Percentiles rank a stretch among this genome's conserved stretches.
phyloP scores from a whole-genome alignment of 225 moss, liverwort and hornwort species.

The Physcomitrellopsis africana region DNA sequence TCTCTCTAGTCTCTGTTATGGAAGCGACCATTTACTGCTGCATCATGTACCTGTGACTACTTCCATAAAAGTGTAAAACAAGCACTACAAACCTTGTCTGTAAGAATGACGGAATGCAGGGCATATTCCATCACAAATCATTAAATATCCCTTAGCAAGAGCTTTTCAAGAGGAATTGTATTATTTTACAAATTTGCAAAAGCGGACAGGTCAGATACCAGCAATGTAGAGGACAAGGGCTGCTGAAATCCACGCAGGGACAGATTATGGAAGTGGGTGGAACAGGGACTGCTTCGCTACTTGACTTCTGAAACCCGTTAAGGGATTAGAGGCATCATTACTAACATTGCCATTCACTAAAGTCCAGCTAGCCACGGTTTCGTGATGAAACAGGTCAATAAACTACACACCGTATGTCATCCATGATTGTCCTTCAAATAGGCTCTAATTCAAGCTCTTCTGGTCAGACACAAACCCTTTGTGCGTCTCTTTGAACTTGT shows the following conservation, averaged over 20 bases:
- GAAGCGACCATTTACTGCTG: too few species aligned
- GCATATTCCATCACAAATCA: too few species aligned
- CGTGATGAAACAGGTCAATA: conserved; percentile 5
- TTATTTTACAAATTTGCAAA: background rate
- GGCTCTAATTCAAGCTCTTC: conserved; percentile 8
- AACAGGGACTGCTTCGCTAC: too few species aligned
- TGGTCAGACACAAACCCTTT: conserved; percentile 47
- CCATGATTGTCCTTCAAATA: conserved; percentile 14
- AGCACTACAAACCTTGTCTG: too few species aligned
- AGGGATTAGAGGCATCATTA: background rate
- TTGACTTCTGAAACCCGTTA: too few species aligned
- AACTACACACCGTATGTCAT: background rate
- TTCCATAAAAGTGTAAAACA: too few species aligned
- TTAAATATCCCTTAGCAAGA: background rate
- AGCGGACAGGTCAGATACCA: background rate
- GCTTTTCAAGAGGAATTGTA: background rate
- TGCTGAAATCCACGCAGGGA: too few species aligned
- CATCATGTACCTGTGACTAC: too few species aligned
- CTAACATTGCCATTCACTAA: background rate
- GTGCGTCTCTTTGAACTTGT: conserved; percentile 43
- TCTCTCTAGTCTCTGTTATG: too few species aligned
- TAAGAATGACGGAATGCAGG: too few species aligned
- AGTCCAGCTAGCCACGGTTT: background rate
- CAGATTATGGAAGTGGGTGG: too few species aligned
- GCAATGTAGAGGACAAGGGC: background rate